phyloP scores from a whole-genome alignment of 2,329 filamentous ascomycete genomes.

The Aspergillus ochraceus region DNA sequence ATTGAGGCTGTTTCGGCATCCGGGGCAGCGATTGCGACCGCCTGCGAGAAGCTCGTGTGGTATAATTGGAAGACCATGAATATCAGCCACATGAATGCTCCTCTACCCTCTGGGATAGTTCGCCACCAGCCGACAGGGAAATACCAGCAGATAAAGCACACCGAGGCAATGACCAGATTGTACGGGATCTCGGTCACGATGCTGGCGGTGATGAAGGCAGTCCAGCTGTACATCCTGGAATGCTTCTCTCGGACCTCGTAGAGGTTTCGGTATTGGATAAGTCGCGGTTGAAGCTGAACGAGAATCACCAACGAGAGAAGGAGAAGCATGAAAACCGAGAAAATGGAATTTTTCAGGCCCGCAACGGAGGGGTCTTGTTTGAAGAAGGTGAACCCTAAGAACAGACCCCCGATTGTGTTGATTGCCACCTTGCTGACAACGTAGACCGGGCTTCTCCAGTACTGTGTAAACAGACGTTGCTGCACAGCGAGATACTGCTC shows the following conservation, averaged over 20 bases:
- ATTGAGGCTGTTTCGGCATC: background rate
- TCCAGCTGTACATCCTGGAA: constrained; percentile 79
- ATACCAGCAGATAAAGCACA: background rate
- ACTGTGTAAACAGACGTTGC: constrained; percentile 75
- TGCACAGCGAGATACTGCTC: constrained; percentile 46
- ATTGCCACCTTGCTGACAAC: constrained; percentile 76
- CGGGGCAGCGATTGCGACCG: background rate
- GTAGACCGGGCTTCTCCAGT: constrained; percentile 80
- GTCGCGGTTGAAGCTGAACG: constrained; percentile 44
- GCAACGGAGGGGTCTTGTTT: constrained; percentile 36
- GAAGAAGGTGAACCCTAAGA: constrained; percentile 78
- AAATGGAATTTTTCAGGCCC: constrained; percentile 70
- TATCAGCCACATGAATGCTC: background rate
- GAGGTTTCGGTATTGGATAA: constrained; percentile 68
- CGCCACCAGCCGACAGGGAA: background rate
- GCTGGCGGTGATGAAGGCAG: constrained; percentile 77
- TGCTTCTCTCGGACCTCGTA: constrained; percentile 83
- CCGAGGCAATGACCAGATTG: constrained; percentile 65
- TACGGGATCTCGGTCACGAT: constrained; percentile 74
- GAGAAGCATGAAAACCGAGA: constrained; percentile 40
- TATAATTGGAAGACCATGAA: background rate
- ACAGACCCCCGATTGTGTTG: constrained; percentile 58
- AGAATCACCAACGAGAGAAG: constrained; percentile 39
- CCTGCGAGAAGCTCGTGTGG: background rate
- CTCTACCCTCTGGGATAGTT: background rate